These are phyloP conservation scores for Colletotrichum camelliae DNA, from an alignment of 2,329 filamentous ascomycete species.

Conservation along the genomic window DNA sequence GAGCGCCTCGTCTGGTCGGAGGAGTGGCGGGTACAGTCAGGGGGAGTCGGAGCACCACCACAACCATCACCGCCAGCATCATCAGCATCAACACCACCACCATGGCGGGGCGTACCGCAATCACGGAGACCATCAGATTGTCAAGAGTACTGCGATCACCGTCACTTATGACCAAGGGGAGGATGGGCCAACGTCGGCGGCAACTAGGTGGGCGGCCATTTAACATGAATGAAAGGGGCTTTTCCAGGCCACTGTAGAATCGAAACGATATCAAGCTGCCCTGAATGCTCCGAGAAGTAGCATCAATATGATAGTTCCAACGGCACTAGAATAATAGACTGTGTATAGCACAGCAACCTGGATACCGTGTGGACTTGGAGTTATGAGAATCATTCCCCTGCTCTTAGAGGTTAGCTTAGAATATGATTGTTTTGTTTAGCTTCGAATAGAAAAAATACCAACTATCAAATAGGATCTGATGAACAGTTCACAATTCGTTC, in stretches of 20 bases:
- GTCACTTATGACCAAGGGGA: not conserved
- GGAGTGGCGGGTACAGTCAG: not conserved
- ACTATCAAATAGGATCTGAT: too few relatives aligned
- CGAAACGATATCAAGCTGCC: too few relatives aligned
- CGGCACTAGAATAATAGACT: not conserved
- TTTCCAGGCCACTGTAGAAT: fast-evolving
- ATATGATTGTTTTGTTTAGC: too few relatives aligned
- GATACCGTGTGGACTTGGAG: too few relatives aligned
- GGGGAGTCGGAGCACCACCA: not conserved
- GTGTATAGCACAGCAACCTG: not conserved
- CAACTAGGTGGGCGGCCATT: not conserved
- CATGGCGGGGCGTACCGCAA: not conserved
- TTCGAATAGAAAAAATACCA: too few relatives aligned
- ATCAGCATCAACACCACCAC: not conserved
- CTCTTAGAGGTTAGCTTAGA: too few relatives aligned
- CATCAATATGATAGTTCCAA: not conserved
- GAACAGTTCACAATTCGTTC: too few relatives aligned
- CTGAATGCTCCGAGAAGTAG: too few relatives aligned
- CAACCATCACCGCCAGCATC: not conserved
- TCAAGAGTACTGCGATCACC: not conserved
- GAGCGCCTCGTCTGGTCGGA: not conserved
- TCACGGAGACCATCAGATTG: not conserved
- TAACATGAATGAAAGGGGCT: not conserved
- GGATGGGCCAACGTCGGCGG: not conserved
- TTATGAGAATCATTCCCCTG: too few relatives aligned